phyloP scores from a whole-genome alignment of 805 yeast species.

The Grigorovia yakushimaensis region DNA sequence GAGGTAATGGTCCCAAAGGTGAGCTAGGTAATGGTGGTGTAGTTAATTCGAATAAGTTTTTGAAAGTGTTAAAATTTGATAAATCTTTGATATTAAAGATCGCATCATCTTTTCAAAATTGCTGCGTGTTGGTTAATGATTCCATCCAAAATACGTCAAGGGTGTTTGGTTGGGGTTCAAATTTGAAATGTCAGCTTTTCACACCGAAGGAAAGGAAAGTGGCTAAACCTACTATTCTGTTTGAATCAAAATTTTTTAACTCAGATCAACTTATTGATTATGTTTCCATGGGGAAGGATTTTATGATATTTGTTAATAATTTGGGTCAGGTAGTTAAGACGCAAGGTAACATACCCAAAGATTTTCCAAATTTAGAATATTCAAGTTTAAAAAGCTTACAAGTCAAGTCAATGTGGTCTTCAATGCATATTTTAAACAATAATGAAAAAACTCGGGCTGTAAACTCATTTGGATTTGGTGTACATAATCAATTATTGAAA shows the following conservation, averaged over 20 bases:
- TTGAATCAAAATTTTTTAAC: constrained; percentile 4
- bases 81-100: constrained; percentile 6
- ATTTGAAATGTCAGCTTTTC: constrained; percentile 39
- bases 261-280: constrained; percentile 5
- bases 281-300: constrained; percentile 25
- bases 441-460: constrained; percentile 17
- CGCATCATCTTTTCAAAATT: constrained; percentile 33
- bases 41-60: background rate
- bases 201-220: constrained; percentile 13
- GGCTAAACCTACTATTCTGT: constrained; percentile 12
- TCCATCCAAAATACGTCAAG: constrained; percentile 37
- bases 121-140: constrained; percentile 55
- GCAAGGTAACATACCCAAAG: constrained; percentile 15
- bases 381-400: background rate
- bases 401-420: constrained; percentile 60
- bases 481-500: constrained; percentile 56
- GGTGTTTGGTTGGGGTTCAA: constrained; percentile 42
- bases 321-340: constrained; percentile 8
- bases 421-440: constrained; percentile 41
- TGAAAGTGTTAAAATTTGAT: constrained; percentile 8
- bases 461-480: constrained; percentile 59
- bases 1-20: constrained; percentile 64
- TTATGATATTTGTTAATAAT: constrained; percentile 12
- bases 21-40: constrained; percentile 52
- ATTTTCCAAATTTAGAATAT: constrained; percentile 12